Base-by-base conservation (phyloP, 208 protist species). In the Wallacemonas sp. region DNA sequence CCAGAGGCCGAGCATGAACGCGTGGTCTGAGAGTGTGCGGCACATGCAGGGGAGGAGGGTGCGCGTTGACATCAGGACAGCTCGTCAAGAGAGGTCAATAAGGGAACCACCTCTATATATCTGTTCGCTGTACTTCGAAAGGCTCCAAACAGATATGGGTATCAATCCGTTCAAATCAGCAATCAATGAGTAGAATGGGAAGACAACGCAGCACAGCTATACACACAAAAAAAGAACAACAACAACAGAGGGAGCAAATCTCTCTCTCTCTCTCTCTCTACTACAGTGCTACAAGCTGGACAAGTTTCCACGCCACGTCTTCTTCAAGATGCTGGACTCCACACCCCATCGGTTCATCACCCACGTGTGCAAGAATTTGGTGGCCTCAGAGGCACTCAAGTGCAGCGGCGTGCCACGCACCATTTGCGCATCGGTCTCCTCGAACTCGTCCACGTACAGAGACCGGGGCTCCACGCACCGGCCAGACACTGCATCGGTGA, bases 371-470 rank as follows among this genome's bases (percentile, higher is more conserved):
- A 92, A 66, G 44, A 87, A 74, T 20, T 41, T 32, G 28, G 55
- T 65, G 26, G 65, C 68, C 20, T 70, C 71, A 38, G 74, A 61
- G 20, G 67, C 44, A 50, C 79, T 61, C 36, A 79, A 69, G 10
- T 48, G 55, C 2, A 88, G 79, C 2, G 66, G 74, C 25, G 72
- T 45, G 12, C 76, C 79, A 33, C 74, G 73, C 31, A 23, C 42
- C 44, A 87, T 61, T 38, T 61, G 50, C 28, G 54, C 28, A 25
- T 81, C 76, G 38, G 54, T 73, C 38, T 89, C 81, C 8, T 81
- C 89, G 63, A 83, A 85, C 45, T 90, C 79, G 57, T 92, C 83
- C 8, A 76, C 68, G 81, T 95, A 95, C 44, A 84, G 67, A n/a
- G 78, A 74, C 12, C 16, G 42, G 28, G 76, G 48, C 2, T 61